Conservation (phyloP, 2,329 filamentous ascomycete genomes). For the Ophiostoma ulmi region DNA sequence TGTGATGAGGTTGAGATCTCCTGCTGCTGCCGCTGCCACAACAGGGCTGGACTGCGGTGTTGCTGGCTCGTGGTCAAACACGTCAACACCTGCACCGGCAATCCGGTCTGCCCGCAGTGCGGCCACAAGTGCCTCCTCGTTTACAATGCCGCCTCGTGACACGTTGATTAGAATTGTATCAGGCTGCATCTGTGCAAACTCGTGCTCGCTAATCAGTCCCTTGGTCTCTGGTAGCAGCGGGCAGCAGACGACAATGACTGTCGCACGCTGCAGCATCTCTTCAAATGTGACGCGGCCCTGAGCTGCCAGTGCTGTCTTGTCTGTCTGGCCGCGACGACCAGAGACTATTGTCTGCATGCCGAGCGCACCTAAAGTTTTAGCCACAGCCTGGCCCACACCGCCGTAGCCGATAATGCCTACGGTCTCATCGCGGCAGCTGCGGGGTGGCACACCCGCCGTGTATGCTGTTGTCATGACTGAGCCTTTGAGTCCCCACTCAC, state of each 20-base stretch:
- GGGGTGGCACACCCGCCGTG: conserved; percentile 25
- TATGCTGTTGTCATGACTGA: conserved; percentile 26
- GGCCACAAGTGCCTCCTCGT: conserved; percentile 35
- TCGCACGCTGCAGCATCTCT: conserved; percentile 32
- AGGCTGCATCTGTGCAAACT: conserved; percentile 29
- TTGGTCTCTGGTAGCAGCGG: conserved; percentile 32
- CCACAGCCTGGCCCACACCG: conserved; percentile 34
- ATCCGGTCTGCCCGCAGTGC: conserved; percentile 34
- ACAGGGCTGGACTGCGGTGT: conserved; percentile 25
- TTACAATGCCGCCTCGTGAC: conserved; percentile 34
- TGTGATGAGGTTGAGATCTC: conserved; percentile 26
- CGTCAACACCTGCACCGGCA: conserved; percentile 35
- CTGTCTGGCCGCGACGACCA: conserved; percentile 19
- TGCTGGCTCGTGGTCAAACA: conserved; percentile 36
- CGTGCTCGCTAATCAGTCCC: conserved; percentile 29
- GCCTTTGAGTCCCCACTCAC: conserved; percentile 28
- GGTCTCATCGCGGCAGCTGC: conserved; percentile 28
- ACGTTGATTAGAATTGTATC: conserved; percentile 35
- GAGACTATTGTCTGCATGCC: conserved; percentile 34
- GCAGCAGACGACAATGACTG: conserved; percentile 34
- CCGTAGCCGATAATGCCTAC: conserved; percentile 37
- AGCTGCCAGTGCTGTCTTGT: conserved; percentile 21
- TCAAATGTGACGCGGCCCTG: conserved; percentile 24
- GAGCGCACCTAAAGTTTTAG: conserved; percentile 31
- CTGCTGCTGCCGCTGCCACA: conserved; percentile 22